Conservation (phyloP, 352 stramenopile species). For the Globisporangium lucens region DNA sequence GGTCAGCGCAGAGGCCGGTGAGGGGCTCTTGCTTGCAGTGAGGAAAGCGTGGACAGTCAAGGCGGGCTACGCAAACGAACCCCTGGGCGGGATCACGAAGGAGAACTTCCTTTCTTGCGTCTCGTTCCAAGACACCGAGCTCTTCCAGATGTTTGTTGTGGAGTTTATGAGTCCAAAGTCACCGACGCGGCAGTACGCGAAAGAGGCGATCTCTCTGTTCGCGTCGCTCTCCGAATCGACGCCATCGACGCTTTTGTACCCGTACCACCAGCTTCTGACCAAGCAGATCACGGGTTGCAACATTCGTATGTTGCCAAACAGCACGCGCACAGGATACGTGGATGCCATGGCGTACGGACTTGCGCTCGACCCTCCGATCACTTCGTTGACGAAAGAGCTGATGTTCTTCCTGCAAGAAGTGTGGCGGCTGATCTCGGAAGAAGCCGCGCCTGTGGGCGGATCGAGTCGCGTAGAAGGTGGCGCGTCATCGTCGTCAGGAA, state of each 20-base stretch:
- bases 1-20: conserved; percentile 69
- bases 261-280: conserved; percentile 81
- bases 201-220: conserved; percentile 62
- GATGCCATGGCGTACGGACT: conserved; percentile 84
- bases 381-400: conserved; percentile 81
- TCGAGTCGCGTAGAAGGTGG: conserved; percentile 21
- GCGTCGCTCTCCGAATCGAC: conserved; percentile 54
- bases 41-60: conserved; percentile 55
- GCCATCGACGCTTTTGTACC: conserved; percentile 66
- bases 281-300: conserved; percentile 85
- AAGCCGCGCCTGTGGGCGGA: conserved; percentile 26
- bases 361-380: conserved; percentile 73
- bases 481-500: conserved; percentile 25
- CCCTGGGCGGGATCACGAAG: conserved; percentile 37
- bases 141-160: conserved; percentile 87
- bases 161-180: conserved; percentile 79
- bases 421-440: conserved; percentile 81
- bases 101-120: conserved; percentile 69
- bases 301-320: conserved; percentile 63
- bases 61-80: conserved; percentile 31
- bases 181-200: conserved; percentile 64
- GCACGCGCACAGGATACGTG: conserved; percentile 75
- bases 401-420: conserved; percentile 85
- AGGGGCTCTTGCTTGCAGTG: conserved; percentile 55
- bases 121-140: conserved; percentile 80